Evolutionary conservation across 176 grass and related monocot species (phyloP).

Genomic region (Phragmites australis): DNA sequence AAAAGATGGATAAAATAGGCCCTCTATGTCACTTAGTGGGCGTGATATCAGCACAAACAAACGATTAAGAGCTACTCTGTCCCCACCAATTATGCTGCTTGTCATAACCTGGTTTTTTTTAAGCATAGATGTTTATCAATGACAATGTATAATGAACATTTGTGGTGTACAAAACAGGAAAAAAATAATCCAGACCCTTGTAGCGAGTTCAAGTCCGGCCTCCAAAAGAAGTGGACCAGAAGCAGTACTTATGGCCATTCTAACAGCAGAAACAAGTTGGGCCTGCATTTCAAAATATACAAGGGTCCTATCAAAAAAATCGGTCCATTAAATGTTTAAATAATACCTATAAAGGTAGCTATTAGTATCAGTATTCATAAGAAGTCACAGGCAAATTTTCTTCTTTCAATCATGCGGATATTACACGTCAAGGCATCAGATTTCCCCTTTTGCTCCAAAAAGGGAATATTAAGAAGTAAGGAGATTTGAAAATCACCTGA

Average conservation of each 20-base stretch:
- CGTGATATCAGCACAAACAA: conserved; percentile 82
- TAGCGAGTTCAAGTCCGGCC: conserved; percentile 88
- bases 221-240: conserved; percentile 93
- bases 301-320: conserved; percentile 22
- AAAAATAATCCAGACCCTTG: conserved; percentile 57
- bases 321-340: background rate
- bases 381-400: background rate
- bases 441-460: conserved; percentile 9
- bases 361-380: conserved; percentile 1
- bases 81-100: conserved; percentile 81
- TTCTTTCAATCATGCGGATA: conserved; percentile 4
- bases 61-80: conserved; percentile 82
- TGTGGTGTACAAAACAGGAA: background rate
- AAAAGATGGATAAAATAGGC: conserved; percentile 94
- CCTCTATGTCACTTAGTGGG: conserved; percentile 81
- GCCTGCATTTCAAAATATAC: conserved; percentile 65
- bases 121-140: conserved; percentile 35
- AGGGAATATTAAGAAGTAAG: background rate
- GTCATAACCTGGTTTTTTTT: conserved; percentile 77
- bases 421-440: conserved; percentile 11
- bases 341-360: conserved; percentile 5
- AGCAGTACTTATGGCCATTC: conserved; percentile 73
- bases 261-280: conserved; percentile 96
- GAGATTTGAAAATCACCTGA: conserved; percentile 63
- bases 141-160: background rate